These are phyloP conservation scores for Mycena polygramma DNA, from an alignment of 768 basidiomycete genomes.

Conservation along the genomic window DNA sequence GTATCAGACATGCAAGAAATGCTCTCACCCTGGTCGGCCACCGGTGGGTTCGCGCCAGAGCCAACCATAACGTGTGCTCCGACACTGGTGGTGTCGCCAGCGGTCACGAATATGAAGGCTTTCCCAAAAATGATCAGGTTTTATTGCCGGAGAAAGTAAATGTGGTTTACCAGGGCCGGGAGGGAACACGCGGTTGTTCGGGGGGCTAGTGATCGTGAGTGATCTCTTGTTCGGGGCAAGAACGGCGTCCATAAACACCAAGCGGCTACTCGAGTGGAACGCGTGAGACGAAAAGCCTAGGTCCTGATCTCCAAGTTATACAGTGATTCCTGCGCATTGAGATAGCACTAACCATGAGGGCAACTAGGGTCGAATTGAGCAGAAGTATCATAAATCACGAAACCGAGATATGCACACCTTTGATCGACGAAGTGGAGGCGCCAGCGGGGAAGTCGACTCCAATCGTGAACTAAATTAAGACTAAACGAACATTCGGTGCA, in stretches of 20 bases:
- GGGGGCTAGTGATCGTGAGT: slow-evolving; percentile 50
- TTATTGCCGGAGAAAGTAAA: not conserved
- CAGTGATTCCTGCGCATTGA: too few relatives aligned
- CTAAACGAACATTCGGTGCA: too few relatives aligned
- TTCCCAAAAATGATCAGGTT: not conserved
- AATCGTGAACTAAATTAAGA: slow-evolving; percentile 41
- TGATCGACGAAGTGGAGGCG: slow-evolving; percentile 3
- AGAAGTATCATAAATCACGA: not conserved
- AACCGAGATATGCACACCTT: slow-evolving; percentile 3
- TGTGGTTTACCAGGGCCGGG: slow-evolving; percentile 25
- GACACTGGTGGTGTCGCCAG: slow-evolving; percentile 42
- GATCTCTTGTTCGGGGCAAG: slow-evolving; percentile 44
- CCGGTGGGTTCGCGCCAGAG: slow-evolving; percentile 32
- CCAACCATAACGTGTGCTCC: slow-evolving; percentile 44
- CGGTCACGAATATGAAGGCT: slow-evolving; percentile 45
- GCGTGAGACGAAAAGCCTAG: slow-evolving; percentile 50
- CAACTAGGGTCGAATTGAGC: slow-evolving; percentile 33
- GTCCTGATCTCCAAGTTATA: slow-evolving; percentile 25
- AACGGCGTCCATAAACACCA: slow-evolving; percentile 49
- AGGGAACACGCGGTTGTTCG: slow-evolving; percentile 50
- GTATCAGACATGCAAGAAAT: not conserved
- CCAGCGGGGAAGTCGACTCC: slow-evolving; percentile 44
- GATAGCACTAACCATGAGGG: slow-evolving; percentile 38
- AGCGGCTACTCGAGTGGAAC: slow-evolving; percentile 49
- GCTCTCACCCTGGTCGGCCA: slow-evolving; percentile 31